Base-by-base conservation (phyloP, 2,329 filamentous ascomycete genomes). In the Rugonectria rugulosa region DNA sequence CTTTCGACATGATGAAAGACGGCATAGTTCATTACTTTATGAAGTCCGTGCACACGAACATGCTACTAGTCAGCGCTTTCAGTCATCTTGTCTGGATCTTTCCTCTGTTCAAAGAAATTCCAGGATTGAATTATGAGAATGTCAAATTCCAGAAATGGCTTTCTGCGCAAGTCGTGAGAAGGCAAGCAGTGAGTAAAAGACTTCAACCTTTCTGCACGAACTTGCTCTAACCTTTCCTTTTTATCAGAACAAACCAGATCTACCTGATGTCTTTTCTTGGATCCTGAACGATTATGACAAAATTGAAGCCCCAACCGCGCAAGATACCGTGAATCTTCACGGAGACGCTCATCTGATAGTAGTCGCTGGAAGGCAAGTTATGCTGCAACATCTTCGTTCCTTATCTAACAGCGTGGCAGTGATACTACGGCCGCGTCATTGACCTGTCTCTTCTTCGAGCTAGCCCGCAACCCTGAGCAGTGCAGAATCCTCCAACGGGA, bases 1-100 rank as follows among this genome's bases (percentile, higher is more conserved):
- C 66, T 5, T 77, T 75, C 40, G 60, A 70, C 9, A 73, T 73
- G 73, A 62, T 77, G 12, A 56, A 51, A 21, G 55, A 61, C 1
- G 69, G 67, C 4, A 49, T 66, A 9, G 64, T 66, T 31, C 64
- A 68, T 38, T 64, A 63, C 46, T 71, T 60, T 21, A 69, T 71
- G 62, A 62, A 54, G 7, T 59, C 62, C 1, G 38, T 65, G 3
- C 68, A 68, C 21, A 49, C 53, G 5, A 62, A 61, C 6, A 68
- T 68, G 69, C n/a, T n/a, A 44, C 52, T 1, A 6, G 57, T 67
- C 12, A 66, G 64, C 0, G 50, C 58, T 0, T 66, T 72, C 12
- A 64, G 63, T 17, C 66, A 54, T 10, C 46, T 63, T n/a, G 34
- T 48, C 12, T 64, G 57, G 59, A 21, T 60, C 4, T 53, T 50